Evolutionary conservation across 768 basidiomycete genomes (phyloP).

Genomic region (Leccinum obscurum): DNA sequence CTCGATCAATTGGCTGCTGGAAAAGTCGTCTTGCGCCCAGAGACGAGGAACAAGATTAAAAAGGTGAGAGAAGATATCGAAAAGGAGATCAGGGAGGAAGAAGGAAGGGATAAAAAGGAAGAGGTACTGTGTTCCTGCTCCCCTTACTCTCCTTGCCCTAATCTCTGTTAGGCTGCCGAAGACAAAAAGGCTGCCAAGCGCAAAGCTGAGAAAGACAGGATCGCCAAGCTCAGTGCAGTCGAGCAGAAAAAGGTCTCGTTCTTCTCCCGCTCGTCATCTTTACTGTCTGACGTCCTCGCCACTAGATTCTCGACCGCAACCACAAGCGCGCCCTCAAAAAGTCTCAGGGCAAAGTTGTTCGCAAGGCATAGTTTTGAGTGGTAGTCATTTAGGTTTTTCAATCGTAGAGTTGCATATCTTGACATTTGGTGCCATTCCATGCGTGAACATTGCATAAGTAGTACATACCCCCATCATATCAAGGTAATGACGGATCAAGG

Average conservation of each 20-base stretch:
- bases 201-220: slow-evolving; percentile 69
- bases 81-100: slow-evolving; percentile 66
- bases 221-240: slow-evolving; percentile 69
- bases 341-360: slow-evolving; percentile 61
- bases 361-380: slow-evolving; percentile 21
- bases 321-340: slow-evolving; percentile 72
- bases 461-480: background rate
- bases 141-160: background rate
- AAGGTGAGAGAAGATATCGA: slow-evolving; percentile 73
- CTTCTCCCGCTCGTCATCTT: background rate
- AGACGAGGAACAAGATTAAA: slow-evolving; percentile 77
- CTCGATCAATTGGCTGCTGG: slow-evolving; percentile 59
- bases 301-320: slow-evolving; percentile 69
- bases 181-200: slow-evolving; percentile 73
- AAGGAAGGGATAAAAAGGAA: slow-evolving; percentile 65
- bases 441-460: slow-evolving; percentile 17
- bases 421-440: background rate
- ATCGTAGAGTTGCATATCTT: slow-evolving; percentile 16
- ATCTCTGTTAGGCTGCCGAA: slow-evolving; percentile 44
- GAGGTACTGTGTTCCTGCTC: slow-evolving; percentile 45
- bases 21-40: slow-evolving; percentile 67
- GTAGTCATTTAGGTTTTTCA: slow-evolving; percentile 3
- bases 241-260: slow-evolving; percentile 77
- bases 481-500: slow-evolving; percentile 19
- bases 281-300: slow-evolving; percentile 3